phyloP scores from a whole-genome alignment of 495 filamentous ascomycete species.

The Apodospora peruviana region DNA sequence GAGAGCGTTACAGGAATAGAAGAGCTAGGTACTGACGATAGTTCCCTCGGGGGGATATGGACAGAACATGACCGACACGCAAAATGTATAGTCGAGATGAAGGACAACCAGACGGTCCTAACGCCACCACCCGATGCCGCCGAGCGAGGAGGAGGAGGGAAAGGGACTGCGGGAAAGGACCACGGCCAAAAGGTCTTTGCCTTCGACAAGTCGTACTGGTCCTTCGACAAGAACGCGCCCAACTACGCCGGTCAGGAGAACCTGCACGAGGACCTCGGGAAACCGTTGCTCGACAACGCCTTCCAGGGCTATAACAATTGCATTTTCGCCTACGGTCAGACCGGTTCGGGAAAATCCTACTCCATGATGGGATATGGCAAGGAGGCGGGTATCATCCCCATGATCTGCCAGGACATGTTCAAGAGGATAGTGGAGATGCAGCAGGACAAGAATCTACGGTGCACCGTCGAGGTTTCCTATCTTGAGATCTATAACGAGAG shows the following conservation, averaged over 20 bases:
- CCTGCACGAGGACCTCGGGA: slow-evolving; percentile 81
- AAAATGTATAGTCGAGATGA: slow-evolving; percentile 99
- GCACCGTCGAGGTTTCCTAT: slow-evolving; percentile 97
- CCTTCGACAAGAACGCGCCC: slow-evolving; percentile 74
- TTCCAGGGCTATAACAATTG: slow-evolving; percentile 99
- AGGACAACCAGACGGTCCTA: slow-evolving; percentile 82
- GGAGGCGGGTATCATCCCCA: slow-evolving; percentile 95
- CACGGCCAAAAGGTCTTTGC: slow-evolving; percentile 78
- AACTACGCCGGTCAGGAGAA: slow-evolving; percentile 89
- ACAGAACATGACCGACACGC: slow-evolving; percentile 81
- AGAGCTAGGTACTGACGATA: neutral
- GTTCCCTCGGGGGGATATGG: neutral
- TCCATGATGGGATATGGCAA: slow-evolving; percentile 99
- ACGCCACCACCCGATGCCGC: slow-evolving; percentile 61
- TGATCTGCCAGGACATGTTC: slow-evolving; percentile 97
- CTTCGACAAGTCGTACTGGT: slow-evolving; percentile 98
- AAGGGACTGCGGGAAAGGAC: too few relatives aligned
- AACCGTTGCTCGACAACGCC: slow-evolving; percentile 92
- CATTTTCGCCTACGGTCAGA: slow-evolving; percentile 99
- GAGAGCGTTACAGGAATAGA: too few relatives aligned
- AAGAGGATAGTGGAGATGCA: slow-evolving; percentile 72
- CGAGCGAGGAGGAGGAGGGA: slow-evolving; percentile 57
- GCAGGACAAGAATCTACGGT: slow-evolving; percentile 69
- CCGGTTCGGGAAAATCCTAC: slow-evolving; percentile 96
- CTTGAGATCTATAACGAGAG: slow-evolving; percentile 99